Evolutionary conservation across 495 filamentous ascomycete genomes (phyloP), one percentile per base, ranked within the genome.

Genomic region (Aspergillus coremiiformis): DNA sequence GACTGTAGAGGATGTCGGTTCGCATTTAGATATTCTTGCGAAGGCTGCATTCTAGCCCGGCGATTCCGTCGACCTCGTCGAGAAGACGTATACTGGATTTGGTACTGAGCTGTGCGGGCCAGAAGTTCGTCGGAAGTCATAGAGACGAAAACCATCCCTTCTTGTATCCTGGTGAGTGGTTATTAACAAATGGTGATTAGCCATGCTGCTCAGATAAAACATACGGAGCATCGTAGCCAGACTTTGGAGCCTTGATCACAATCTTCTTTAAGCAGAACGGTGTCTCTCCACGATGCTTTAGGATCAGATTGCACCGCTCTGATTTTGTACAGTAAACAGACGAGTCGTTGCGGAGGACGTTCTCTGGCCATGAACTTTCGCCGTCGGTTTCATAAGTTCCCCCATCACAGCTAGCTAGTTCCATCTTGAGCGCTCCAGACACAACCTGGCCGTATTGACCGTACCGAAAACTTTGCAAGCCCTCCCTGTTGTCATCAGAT

Each of bases 141-240:
- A 5, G 87, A 82, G 32, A 96, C 78, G 63, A 96, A 95, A 5
- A 97, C 80, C 84, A 95, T 87, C 20, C 92, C 92, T 75, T 94
- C 89, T 71, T 91, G 87, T 43, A 95, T 84, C 44, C 60, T 60
- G 32, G 22, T 32, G 17, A 45, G 10, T 29, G 19, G 30, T 63
- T 42, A 60, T 49, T 37, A 30, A 46, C 7, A n/a, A 15, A 10
- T 20, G 12, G 15, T 29, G 12, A 21, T 14, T 20, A 47, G 5
- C 9, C 10, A 19, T 20, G 20, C 43, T 15, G 9, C 27, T 41
- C 10, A 39, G 45, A 27, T 39, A 37, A 23, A 51, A 55, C 43
- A 80, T 79, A 95, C 90, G 90, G 89, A 54, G 86, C 82, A 44
- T 89, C 89, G 62, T 87, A 96, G 20, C 87, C 85, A 12, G 75